Base-by-base conservation (phyloP, 2,329 filamentous ascomycete species). In the Volutella citrinella region DNA sequence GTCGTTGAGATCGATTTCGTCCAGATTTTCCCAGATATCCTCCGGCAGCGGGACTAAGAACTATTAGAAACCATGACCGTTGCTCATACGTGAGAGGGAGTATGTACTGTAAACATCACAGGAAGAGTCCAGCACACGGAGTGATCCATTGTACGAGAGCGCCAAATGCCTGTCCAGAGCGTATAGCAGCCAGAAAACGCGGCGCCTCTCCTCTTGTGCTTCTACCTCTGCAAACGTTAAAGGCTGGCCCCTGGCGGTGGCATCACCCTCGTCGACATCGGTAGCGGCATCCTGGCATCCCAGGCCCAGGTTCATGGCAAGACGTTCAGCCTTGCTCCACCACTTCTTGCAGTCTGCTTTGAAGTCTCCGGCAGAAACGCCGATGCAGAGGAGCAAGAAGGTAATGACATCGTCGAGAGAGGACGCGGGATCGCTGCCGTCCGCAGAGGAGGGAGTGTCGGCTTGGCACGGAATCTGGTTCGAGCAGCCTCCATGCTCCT, bases 111-210 rank as follows among this genome's bases (percentile, higher is more conserved):
- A 63, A 3, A 69, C 54, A 24, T 67, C 56, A 35, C 68, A 72
- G 35, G 68, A 66, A 5, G 62, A 63, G 28, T 74, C 70, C 1
- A 64, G 64, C 23, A 74, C 62, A 14, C 57, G 55, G 5, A 72
- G 50, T 4, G 60, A 55, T 4, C 57, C 53, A 42, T 72, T 72
- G 43, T 69, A 72, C 6, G 66, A 71, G 12, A 73, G 52, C 0
- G 65, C 63, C 9, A 73, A 43, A 38, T 73, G 69, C 9, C 69
- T 55, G 37, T 73, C 69, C 6, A 72, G 52, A 16, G 62, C 60
- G 39, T 69, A 73, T 1, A 72, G 44, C 2, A 72, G 51, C 69
- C 69, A 73, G 41, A 70, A 72, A 1, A 67, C 64, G 6, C 69
- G 55, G 5, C 69, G 56, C 5, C 65, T 51, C 47, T 73, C 69